A percentile compares a stretch with the other conserved stretches of the same genome.
These are phyloP conservation scores for Colletotrichum australisinense DNA, from an alignment of 2,329 filamentous ascomycete species.

Conservation along the genomic window DNA sequence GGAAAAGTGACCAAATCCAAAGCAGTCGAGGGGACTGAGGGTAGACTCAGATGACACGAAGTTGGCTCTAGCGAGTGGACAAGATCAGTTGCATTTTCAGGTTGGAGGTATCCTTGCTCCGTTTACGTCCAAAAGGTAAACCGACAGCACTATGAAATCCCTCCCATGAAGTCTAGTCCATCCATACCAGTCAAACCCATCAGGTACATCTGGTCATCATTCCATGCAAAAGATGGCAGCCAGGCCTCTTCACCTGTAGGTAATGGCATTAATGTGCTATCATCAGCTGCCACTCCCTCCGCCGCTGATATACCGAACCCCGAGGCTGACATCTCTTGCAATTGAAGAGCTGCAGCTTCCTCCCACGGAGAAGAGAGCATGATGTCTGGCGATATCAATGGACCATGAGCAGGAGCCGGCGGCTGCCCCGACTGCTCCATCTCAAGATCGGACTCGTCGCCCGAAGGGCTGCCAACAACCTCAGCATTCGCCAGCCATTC, in stretches of 20 bases:
- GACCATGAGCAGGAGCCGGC: not conserved
- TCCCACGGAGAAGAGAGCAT: slow-evolving; percentile 10
- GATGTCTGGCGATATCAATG: not conserved
- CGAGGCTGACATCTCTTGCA: slow-evolving; percentile 2
- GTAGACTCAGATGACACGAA: not conserved
- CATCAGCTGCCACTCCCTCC: not conserved
- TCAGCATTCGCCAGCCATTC: slow-evolving; percentile 37
- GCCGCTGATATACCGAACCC: not conserved
- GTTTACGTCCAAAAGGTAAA: not conserved
- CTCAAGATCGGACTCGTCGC: not conserved
- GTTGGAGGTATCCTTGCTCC: not conserved
- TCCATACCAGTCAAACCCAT: slow-evolving; percentile 41
- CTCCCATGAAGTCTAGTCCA: slow-evolving; percentile 39
- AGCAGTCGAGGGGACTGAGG: no score
- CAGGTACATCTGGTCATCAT: slow-evolving; percentile 40
- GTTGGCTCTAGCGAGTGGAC: no score
- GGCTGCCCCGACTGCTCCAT: not conserved
- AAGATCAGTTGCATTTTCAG: not conserved
- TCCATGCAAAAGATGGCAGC: slow-evolving; percentile 33
- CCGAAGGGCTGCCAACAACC: not conserved
- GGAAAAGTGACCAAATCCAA: not conserved
- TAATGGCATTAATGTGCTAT: not conserved
- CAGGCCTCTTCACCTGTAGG: not conserved
- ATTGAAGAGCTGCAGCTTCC: slow-evolving; percentile 10
- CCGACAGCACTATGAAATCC: not conserved